A percentile compares a stretch with the other conserved stretches of the same genome.
Conservation (phyloP, 2,329 filamentous ascomycete genomes). For the Sporothrix brasiliensis region DNA sequence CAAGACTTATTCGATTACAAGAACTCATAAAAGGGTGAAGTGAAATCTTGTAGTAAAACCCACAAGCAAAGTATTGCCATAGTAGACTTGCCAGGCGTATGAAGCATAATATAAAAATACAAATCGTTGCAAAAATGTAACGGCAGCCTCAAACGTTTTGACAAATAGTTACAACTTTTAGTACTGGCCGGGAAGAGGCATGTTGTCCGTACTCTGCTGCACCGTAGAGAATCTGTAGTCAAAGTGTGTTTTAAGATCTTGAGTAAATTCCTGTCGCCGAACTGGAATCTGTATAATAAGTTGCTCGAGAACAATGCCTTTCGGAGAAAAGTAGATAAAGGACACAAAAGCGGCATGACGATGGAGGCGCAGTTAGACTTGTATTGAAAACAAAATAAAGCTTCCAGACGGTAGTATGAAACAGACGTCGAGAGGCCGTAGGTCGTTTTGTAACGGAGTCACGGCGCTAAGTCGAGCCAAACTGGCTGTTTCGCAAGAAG, state of each 20-base stretch:
- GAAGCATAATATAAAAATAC: slow-evolving; percentile 22
- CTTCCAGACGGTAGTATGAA: not conserved
- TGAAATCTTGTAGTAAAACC: no score
- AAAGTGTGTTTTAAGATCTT: not conserved
- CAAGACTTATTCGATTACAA: not conserved
- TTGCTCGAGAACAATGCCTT: not conserved
- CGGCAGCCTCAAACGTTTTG: not conserved
- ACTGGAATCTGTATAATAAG: not conserved
- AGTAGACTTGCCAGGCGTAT: not conserved
- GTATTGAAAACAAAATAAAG: slow-evolving; percentile 2
- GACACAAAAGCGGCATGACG: not conserved
- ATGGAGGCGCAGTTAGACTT: slow-evolving; percentile 5
- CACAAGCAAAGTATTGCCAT: not conserved
- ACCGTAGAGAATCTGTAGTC: not conserved
- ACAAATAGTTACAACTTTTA: not conserved
- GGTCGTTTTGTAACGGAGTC: not conserved
- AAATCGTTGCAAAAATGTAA: slow-evolving; percentile 7
- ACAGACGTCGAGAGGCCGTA: not conserved
- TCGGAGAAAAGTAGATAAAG: not conserved
- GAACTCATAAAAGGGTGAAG: not conserved
- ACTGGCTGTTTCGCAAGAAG: no score
- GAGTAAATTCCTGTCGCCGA: not conserved
- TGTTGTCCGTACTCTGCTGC: not conserved
- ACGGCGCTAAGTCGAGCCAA: not conserved
- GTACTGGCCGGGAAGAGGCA: not conserved